Evolutionary conservation across 192 early-diverging fungal species (phyloP), one percentile per base, ranked within the genome.

Genomic region (Phlyctochytrium arcticum): DNA sequence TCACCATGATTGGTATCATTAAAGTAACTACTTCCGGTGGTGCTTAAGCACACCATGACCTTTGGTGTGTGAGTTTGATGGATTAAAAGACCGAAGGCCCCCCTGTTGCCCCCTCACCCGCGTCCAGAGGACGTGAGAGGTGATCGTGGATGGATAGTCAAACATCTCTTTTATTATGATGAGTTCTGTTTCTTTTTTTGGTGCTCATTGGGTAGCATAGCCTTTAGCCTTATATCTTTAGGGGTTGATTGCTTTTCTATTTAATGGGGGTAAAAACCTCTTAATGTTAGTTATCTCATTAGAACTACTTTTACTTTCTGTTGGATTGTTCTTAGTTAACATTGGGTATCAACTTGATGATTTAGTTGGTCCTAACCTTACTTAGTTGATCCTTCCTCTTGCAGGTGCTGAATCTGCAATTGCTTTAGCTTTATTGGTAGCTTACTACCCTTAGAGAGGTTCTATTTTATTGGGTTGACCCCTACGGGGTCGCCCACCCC

Each of bases 1-100:
- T 49, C 42, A 29, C 44, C n/a, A 37, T 72, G 42, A 73, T 70
- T 68, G 66, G 66, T 48, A 68, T 68, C 48, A 72, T 70, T 70
- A 58, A 58, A 54, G 53, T 54, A 29, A 54, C 53, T 54, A 30
- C 31, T 24, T 54, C 53, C 6, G 30, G 31, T 29, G 31, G 31
- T 26, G 21, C 21, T n/a, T n/a, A n/a, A n/a, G n/a, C n/a, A n/a
- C n/a, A n/a, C n/a, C n/a, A n/a, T n/a, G n/a, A n/a, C n/a, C n/a
- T n/a, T n/a, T n/a, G n/a, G n/a, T n/a, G n/a, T n/a, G n/a, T n/a
- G n/a, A n/a, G n/a, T n/a, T n/a, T n/a, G n/a, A n/a, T n/a, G n/a
- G n/a, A n/a, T n/a, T n/a, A n/a, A n/a, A n/a, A n/a, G n/a, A n/a
- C n/a, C n/a, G n/a, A n/a, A n/a, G n/a, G n/a, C n/a, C n/a, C n/a